These are phyloP conservation scores for Tillandsia leiboldiana DNA, from an alignment of 176 grass and related monocot genomes.

Conservation along the genomic window DNA sequence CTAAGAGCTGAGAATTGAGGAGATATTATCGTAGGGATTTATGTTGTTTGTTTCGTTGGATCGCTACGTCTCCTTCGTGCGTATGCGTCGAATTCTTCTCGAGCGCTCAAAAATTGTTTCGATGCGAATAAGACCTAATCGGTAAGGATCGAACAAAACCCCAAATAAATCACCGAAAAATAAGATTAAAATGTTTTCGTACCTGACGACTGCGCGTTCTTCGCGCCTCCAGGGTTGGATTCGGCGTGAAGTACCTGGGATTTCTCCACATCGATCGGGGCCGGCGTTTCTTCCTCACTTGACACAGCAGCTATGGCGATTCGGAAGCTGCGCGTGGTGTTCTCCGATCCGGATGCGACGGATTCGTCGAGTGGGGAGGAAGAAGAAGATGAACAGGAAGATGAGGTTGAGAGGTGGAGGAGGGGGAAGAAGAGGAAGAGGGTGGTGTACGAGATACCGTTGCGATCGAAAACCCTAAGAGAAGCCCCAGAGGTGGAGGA, in stretches of 20 bases:
- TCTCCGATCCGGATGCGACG: conserved; percentile 39
- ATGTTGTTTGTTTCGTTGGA: no score
- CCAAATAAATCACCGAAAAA: no score
- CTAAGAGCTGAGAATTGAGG: no score
- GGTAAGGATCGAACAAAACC: no score
- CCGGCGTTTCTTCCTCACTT: conserved; percentile 1
- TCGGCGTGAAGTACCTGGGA: conserved; percentile 50
- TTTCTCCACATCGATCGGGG: conserved; percentile 34
- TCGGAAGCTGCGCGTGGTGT: conserved; percentile 33
- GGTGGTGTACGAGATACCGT: conserved; percentile 17
- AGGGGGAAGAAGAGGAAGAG: conserved; percentile 21
- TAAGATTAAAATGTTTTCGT: no score
- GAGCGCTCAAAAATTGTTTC: no score
- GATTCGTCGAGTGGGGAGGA: conserved; percentile 37
- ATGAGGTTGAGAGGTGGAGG: conserved; percentile 10
- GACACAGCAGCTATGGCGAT: conserved; percentile 20
- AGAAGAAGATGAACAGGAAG: neutral
- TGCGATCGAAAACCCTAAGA: neutral
- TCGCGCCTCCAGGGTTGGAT: conserved; percentile 15
- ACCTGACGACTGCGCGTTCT: no score
- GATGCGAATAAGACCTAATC: no score
- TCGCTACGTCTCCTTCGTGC: no score
- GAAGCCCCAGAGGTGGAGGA: neutral
- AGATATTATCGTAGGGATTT: no score
- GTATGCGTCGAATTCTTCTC: no score